These are phyloP conservation scores for Drechslera avenae DNA, from an alignment of 2,329 filamentous ascomycete genomes.

Conservation along the genomic window DNA sequence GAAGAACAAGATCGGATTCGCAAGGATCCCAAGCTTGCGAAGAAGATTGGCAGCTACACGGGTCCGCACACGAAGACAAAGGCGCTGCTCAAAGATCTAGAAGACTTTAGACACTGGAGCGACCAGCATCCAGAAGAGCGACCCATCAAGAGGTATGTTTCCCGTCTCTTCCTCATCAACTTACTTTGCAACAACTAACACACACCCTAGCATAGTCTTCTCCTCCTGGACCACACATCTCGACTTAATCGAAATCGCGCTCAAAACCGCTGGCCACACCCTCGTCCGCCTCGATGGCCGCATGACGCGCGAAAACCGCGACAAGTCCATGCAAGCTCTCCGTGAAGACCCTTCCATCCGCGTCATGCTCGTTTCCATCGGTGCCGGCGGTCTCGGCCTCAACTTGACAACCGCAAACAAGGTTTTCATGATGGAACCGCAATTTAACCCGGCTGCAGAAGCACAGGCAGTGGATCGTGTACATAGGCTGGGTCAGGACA, in stretches of 20 bases:
- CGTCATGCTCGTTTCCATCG: slow-evolving; percentile 90
- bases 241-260: slow-evolving; percentile 84
- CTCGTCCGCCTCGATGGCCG: slow-evolving; percentile 88
- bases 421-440: slow-evolving; percentile 97
- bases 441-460: slow-evolving; percentile 95
- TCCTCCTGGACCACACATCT: slow-evolving; percentile 96
- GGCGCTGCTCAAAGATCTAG: slow-evolving; percentile 76
- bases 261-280: slow-evolving; percentile 68
- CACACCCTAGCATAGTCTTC: slow-evolving; percentile 72
- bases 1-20: slow-evolving; percentile 63
- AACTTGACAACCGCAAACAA: slow-evolving; percentile 85
- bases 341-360: slow-evolving; percentile 71
- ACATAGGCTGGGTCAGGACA: slow-evolving; percentile 68
- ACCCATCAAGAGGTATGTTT: slow-evolving; percentile 72
- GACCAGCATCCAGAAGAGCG: slow-evolving; percentile 65
- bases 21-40: slow-evolving; percentile 60
- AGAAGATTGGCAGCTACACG: slow-evolving; percentile 69
- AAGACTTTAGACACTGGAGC: slow-evolving; percentile 67
- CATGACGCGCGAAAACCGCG: slow-evolving; percentile 78
- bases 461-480: slow-evolving; percentile 94
- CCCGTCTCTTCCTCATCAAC: background rate
- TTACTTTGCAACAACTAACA: background rate
- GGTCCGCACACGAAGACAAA: slow-evolving; percentile 93
- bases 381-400: slow-evolving; percentile 86
- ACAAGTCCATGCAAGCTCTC: slow-evolving; percentile 76